A percentile compares a stretch with the other conserved stretches of the same genome.
These are phyloP conservation scores for Diplodia scrobiculata DNA, from an alignment of 2,329 filamentous ascomycete species.

Conservation along the genomic window DNA sequence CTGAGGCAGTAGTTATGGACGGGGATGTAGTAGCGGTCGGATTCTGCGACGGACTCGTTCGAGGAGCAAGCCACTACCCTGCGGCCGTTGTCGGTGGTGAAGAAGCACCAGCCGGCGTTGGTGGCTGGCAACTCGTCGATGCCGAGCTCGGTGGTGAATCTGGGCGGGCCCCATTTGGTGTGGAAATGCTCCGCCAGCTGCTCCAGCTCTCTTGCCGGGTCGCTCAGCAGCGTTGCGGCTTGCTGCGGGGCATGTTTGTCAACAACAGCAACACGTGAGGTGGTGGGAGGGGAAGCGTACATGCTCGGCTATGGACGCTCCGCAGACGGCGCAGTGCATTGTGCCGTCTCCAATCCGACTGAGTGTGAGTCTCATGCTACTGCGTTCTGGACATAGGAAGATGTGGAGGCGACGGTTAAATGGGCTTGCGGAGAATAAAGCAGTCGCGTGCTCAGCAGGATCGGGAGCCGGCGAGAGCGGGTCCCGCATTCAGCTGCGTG, in stretches of 20 bases:
- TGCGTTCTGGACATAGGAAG: neutral
- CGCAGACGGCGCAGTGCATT: slow-evolving; percentile 6
- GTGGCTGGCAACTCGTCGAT: neutral
- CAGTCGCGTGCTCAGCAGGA: neutral
- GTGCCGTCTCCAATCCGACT: neutral
- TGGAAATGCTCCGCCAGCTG: neutral
- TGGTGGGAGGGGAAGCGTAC: neutral
- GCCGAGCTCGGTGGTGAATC: slow-evolving; percentile 1
- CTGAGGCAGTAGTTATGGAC: neutral
- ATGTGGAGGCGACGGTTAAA: neutral
- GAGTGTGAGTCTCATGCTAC: neutral
- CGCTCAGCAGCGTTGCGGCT: neutral
- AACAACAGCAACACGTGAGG: neutral
- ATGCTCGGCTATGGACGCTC: neutral
- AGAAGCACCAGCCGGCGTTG: neutral
- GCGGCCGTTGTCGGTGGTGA: neutral
- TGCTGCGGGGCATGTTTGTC: neutral
- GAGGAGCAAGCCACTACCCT: neutral
- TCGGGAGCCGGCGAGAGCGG: neutral
- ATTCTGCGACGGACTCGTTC: too few species aligned
- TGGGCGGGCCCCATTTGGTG: neutral
- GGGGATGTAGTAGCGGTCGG: slow-evolving; percentile 11
- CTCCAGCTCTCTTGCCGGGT: slow-evolving; percentile 2
- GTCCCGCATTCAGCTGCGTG: neutral
- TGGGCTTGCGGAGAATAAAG: neutral